phyloP scores from a whole-genome alignment of 2,329 filamentous ascomycete genomes.

The Venturiaceae sp. region DNA sequence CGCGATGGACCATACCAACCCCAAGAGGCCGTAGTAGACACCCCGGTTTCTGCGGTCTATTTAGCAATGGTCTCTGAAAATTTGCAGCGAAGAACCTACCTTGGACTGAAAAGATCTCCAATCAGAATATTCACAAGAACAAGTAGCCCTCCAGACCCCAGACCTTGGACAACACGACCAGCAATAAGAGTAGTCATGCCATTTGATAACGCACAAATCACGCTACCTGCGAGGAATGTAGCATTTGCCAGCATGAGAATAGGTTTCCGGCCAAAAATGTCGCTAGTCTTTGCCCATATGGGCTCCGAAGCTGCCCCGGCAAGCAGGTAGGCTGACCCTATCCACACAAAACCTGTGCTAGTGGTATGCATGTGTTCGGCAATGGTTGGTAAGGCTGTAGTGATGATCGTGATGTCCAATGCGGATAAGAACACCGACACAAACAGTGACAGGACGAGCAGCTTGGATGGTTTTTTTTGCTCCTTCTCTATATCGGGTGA shows the following conservation, averaged over 20 bases:
- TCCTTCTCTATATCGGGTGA: not conserved
- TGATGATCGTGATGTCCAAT: constrained; percentile 10
- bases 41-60: constrained; percentile 35
- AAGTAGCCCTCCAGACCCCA: constrained; percentile 53
- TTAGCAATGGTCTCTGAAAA: not conserved
- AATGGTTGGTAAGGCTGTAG: constrained; percentile 9
- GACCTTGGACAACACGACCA: constrained; percentile 52
- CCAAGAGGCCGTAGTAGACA: constrained; percentile 55
- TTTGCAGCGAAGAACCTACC: constrained; percentile 15
- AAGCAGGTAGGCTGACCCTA: constrained; percentile 24
- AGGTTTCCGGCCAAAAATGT: constrained; percentile 27
- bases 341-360: constrained; percentile 8
- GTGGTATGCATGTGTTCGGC: constrained; percentile 4
- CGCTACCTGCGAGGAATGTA: constrained; percentile 52
- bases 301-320: constrained; percentile 26
- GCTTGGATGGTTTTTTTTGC: not conserved
- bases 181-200: constrained; percentile 53
- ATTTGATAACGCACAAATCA: constrained; percentile 47
- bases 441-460: constrained; percentile 1
- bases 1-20: constrained; percentile 58
- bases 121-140: constrained; percentile 54
- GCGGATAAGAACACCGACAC: constrained; percentile 9
- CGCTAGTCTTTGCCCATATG: constrained; percentile 30
- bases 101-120: constrained; percentile 49
- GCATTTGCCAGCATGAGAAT: constrained; percentile 32